phyloP scores from a whole-genome alignment of 257 asterid genomes.

The Solanum phureja region DNA sequence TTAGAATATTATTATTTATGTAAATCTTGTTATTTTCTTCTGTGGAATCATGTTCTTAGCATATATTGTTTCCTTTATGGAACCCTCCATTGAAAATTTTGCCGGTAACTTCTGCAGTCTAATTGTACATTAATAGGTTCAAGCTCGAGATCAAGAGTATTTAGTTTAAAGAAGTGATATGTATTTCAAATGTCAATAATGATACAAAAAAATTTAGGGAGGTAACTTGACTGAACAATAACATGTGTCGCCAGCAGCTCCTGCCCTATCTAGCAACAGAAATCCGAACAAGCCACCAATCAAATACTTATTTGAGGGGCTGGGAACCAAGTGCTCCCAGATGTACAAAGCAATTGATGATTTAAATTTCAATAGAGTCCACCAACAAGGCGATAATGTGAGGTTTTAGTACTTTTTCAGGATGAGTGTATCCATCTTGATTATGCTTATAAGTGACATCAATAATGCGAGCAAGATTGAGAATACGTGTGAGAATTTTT shows the following conservation, averaged over 20 bases:
- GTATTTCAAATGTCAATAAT: background rate
- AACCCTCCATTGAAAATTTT: background rate
- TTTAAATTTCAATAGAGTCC: background rate
- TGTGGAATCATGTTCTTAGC: background rate
- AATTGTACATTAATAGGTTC: background rate
- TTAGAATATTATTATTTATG: background rate
- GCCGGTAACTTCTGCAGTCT: background rate
- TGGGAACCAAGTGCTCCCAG: background rate
- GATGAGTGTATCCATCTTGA: constrained; percentile 37
- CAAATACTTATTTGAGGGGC: background rate
- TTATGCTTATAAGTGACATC: constrained; percentile 28
- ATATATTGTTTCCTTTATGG: background rate
- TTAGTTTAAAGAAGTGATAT: too few species aligned
- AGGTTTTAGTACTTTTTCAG: constrained; percentile 7
- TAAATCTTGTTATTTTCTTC: background rate
- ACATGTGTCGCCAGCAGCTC: background rate
- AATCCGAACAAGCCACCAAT: background rate
- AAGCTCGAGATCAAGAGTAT: background rate
- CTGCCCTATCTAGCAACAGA: background rate
- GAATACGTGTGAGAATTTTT: constrained; percentile 10
- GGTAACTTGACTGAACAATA: background rate
- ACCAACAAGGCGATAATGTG: constrained; percentile 13
- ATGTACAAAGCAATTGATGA: background rate
- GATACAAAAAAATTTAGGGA: background rate
- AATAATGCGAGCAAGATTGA: constrained; percentile 22